Conservation (phyloP, 2,329 filamentous ascomycete genomes). For the Orbilia quercus region DNA sequence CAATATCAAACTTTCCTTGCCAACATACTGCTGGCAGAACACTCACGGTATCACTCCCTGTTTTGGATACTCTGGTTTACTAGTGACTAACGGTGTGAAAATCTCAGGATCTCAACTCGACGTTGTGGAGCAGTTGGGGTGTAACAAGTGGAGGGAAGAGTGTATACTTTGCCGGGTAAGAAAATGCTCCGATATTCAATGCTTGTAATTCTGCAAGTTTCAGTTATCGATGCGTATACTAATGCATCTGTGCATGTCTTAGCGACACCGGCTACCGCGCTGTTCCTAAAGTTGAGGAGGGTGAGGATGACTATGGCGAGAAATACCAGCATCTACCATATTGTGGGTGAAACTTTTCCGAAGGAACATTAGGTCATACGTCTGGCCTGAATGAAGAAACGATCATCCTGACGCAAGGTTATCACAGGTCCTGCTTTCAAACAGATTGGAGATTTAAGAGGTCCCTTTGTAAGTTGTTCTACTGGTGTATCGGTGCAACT, state of each 20-base stretch:
- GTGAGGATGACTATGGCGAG: conserved; percentile 76
- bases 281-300: conserved; percentile 74
- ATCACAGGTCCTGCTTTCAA: conserved; percentile 82
- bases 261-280: conserved; percentile 91
- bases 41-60: conserved; percentile 43
- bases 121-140: conserved; percentile 90
- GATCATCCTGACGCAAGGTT: conserved; percentile 59
- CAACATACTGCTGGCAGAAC: conserved; percentile 74
- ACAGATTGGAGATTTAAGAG: conserved; percentile 80
- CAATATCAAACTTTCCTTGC: conserved; percentile 81
- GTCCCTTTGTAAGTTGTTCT: conserved; percentile 66
- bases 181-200: conserved; percentile 4
- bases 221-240: conserved; percentile 51
- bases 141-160: conserved; percentile 78
- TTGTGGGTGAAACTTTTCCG: conserved; percentile 32
- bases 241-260: conserved; percentile 58
- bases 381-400: conserved; percentile 1
- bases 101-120: conserved; percentile 73
- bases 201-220: conserved; percentile 34
- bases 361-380: neutral
- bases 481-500: conserved; percentile 22
- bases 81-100: conserved; percentile 64
- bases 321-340: conserved; percentile 74
- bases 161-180: conserved; percentile 80
- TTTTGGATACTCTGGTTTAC: conserved; percentile 31